Base-by-base conservation (phyloP, 768 basidiomycete species). In the Suillus clintonianus region DNA sequence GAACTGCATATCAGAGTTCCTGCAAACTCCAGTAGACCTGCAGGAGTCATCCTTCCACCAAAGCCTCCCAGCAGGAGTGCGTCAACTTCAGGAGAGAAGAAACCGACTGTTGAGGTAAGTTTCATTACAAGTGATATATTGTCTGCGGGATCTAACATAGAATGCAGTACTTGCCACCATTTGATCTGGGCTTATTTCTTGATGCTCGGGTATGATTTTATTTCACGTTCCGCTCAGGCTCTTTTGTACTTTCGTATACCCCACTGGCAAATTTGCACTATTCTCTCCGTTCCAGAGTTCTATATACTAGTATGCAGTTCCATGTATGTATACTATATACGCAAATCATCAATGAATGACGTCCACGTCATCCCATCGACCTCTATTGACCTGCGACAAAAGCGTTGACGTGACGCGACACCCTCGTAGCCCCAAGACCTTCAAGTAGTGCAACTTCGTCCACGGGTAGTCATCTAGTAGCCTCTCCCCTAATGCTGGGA, bases 331-430 rank as follows among this genome's bases (percentile, higher is more conserved):
- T 41, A 56, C 42, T 47, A 64, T 74, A 83, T 62, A 39, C 22
- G 55, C 24, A 57, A 24, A 57, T 41, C 37, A 19, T 57, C 56
- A 41, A 57, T 72, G 77, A 64, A 89, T 68, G 65, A 89, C 70
- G 48, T 72, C 74, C 39, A 92, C 78, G 69, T 89, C 89, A 63
- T 85, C 83, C 89, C 89, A 90, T 64, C 88, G 82, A 0, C 84
- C 83, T 68, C 79, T 76, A 67, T 91, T 90, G 45, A 92, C 70
- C 60, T 76, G 81, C 42, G 62, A 65, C 24, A 82, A 60, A 36
- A 86, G 71, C n/a, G 74, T 78, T 45, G 69, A 69, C 2, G 83
- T 77, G 30, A 88, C 68, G 51, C 72, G 70, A 72, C 87, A 90
- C 47, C 73, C 83, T 65, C 88, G 77, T 59, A 89, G 71, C 1